phyloP scores from a whole-genome alignment of 805 yeast species.

The Saccharomycopsis sp. region DNA sequence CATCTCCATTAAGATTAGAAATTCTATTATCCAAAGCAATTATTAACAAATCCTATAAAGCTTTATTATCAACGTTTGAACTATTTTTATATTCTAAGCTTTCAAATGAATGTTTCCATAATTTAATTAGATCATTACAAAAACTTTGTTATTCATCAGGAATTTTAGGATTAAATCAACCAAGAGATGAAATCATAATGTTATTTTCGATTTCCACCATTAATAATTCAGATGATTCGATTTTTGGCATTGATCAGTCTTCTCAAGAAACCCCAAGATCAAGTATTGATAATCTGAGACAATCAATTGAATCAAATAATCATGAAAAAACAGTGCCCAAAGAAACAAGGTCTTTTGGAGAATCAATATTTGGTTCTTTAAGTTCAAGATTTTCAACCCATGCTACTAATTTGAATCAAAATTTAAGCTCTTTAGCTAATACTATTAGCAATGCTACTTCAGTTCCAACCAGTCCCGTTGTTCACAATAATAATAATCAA shows the following conservation, averaged over 20 bases:
- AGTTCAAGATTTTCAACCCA: constrained; percentile 14
- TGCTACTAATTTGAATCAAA: constrained; percentile 11
- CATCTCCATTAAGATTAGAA: constrained; percentile 7
- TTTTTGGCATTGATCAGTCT: not conserved
- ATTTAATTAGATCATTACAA: constrained; percentile 63
- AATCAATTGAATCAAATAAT: not conserved
- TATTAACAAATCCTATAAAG: constrained; percentile 28
- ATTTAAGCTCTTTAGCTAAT: constrained; percentile 9
- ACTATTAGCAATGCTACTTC: constrained; percentile 5
- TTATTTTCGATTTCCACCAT: constrained; percentile 37
- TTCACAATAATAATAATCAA: not conserved
- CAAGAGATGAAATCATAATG: constrained; percentile 49
- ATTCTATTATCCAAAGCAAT: constrained; percentile 19
- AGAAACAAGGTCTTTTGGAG: constrained; percentile 13
- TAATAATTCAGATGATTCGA: constrained; percentile 26
- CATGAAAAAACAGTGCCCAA: not conserved
- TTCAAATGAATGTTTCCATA: constrained; percentile 62
- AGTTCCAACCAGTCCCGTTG: constrained; percentile 6
- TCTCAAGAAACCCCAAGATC: not conserved
- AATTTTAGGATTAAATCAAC: constrained; percentile 41
- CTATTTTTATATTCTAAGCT: constrained; percentile 53
- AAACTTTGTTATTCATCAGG: constrained; percentile 79
- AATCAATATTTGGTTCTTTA: constrained; percentile 15
- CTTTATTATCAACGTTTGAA: constrained; percentile 34
- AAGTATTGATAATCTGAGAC: constrained; percentile 1